These are phyloP conservation scores for Medicago lupulina DNA, from an alignment of 306 rosid genomes.

Conservation along the genomic window DNA sequence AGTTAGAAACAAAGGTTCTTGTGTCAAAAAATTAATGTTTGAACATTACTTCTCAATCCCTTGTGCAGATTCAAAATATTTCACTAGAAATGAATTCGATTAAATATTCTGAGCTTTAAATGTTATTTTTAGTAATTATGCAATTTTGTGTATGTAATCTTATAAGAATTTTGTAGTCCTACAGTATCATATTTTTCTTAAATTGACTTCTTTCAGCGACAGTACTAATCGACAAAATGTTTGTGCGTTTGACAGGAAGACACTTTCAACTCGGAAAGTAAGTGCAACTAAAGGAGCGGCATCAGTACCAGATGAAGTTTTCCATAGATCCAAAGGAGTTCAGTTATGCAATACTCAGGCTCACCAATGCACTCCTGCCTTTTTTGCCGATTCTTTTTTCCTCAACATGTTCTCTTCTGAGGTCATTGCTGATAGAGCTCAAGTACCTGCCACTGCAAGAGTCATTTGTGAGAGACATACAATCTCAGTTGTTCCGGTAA, in stretches of 20 bases:
- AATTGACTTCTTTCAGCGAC: conserved; percentile 4
- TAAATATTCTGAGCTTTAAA: not conserved
- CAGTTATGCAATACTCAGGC: conserved; percentile 96
- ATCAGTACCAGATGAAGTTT: conserved; percentile 90
- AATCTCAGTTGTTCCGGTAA: conserved; percentile 87
- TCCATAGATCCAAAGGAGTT: conserved; percentile 90
- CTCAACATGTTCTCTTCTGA: conserved; percentile 93
- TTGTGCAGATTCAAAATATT: not conserved
- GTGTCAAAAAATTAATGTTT: not conserved
- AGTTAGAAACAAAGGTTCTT: not conserved
- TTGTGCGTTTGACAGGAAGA: conserved; percentile 60
- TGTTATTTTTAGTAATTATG: too few species aligned
- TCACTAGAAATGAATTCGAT: conserved; percentile 20
- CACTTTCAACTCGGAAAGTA: conserved; percentile 83
- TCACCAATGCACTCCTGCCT: conserved; percentile 88
- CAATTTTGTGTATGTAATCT: not conserved
- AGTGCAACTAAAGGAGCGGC: conserved; percentile 93
- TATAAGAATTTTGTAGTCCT: not conserved
- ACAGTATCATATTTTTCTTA: conserved; percentile 16
- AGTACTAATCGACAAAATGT: conserved; percentile 26
- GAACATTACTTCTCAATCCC: conserved; percentile 10
- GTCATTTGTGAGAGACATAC: conserved; percentile 90
- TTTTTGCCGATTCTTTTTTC: conserved; percentile 87
- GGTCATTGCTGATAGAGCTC: conserved; percentile 83
- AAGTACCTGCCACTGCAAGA: conserved; percentile 73